A percentile compares a stretch with the other conserved stretches of the same genome.
Conservation (phyloP, 2,329 filamentous ascomycete genomes). For the Alternaria brassicicola region DNA sequence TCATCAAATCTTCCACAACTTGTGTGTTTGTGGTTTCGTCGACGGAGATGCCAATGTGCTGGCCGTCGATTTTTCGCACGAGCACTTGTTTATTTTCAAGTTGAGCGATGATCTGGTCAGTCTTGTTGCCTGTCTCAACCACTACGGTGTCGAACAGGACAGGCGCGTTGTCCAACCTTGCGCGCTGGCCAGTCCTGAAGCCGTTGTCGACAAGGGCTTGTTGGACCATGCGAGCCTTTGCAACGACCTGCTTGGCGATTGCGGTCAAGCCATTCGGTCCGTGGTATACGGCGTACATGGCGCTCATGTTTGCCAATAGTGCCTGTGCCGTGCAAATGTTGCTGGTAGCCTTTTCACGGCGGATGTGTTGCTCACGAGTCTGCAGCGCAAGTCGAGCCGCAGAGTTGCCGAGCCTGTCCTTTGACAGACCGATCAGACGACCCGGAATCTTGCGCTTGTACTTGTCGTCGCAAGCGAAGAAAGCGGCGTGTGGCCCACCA, state of each 20-base stretch:
- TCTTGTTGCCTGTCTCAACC: constrained; percentile 60
- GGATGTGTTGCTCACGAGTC: constrained; percentile 94
- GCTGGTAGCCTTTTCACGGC: constrained; percentile 94
- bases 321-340: constrained; percentile 98
- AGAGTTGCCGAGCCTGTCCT: constrained; percentile 81
- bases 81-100: constrained; percentile 61
- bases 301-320: constrained; percentile 91
- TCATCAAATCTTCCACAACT: constrained; percentile 51
- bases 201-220: constrained; percentile 67
- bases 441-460: constrained; percentile 95
- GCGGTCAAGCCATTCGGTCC: constrained; percentile 81
- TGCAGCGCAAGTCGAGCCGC: constrained; percentile 86
- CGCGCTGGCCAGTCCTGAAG: constrained; percentile 65
- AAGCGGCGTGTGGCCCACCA: constrained; percentile 94
- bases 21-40: constrained; percentile 68
- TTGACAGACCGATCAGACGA: constrained; percentile 86
- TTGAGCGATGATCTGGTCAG: constrained; percentile 59
- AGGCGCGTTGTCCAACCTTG: constrained; percentile 61
- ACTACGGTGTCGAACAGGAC: constrained; percentile 82
- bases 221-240: constrained; percentile 72
- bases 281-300: constrained; percentile 93
- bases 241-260: constrained; percentile 80
- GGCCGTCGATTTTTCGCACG: constrained; percentile 66
- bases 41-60: constrained; percentile 73
- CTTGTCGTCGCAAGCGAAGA: constrained; percentile 90